Evolutionary conservation across 2,329 filamentous ascomycete species (phyloP), one percentile per base, ranked within the genome.

Genomic region (Magnaporthales sp.): DNA sequence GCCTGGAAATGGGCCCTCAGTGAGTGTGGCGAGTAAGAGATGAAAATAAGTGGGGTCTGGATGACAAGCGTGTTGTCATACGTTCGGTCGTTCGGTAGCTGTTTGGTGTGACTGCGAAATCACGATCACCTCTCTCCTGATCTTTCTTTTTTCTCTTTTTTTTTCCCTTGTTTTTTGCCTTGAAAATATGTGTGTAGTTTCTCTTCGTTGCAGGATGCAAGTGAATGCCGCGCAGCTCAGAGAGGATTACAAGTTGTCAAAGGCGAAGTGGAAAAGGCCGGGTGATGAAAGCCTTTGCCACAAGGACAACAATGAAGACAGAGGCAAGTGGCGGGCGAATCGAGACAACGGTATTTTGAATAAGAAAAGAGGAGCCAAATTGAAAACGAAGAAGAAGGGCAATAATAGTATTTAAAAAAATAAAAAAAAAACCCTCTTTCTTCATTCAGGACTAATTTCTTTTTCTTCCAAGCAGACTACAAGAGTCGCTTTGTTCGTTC

Each of bases 401-500:
- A 68, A 67, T 27, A 63, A 54, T 26, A n/a, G 22, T 56, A 38
- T 27, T 38, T 32, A 46, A 38, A 27, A 56, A 15, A 51, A 27
- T 26, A 60, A 54, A 64, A 54, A 62, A 64, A 64, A 67, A 66
- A 65, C 62, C 51, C 15, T 65, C 24, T 66, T 63, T 24, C 64
- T 13, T 58, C 27, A 24, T 27, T 56, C 26, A 27, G 30, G 13
- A 51, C 27, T 13, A 31, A n/a, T 62, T 31, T 70, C 72, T 74
- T 71, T 74, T 31, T 65, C 6, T 15, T 62, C 31, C 74, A 78
- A 84, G 83, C 83, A 83, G 82, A 85, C 83, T 84, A 80, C 80
- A 72, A 75, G 77, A 83, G 82, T 82, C 81, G 83, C 80, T 80
- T 79, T 78, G 72, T 74, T 77, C 75, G 75, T 80, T 80, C 80